Base-by-base conservation (phyloP, 441 rosid species). In the Manihot esculenta region DNA sequence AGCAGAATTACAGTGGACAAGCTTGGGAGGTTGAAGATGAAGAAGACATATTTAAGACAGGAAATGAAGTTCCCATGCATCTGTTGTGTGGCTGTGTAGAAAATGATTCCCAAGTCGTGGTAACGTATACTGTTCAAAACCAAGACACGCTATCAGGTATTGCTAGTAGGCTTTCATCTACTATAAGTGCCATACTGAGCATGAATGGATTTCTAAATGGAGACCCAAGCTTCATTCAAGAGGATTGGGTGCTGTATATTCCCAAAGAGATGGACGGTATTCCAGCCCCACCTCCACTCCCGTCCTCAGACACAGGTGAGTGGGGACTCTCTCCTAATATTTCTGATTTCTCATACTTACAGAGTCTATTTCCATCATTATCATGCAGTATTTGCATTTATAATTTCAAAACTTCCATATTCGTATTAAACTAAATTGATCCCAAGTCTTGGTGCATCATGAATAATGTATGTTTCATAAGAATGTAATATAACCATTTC, bases 51-150 rank as follows among this genome's bases (percentile, higher is more conserved):
- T 84, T 83, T 48, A 13, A 0, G 2, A 6, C 62, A 7, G 81
- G 75, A 21, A 2, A 20, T 10, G 10, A 12, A 0, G 79, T 83
- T 50, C 26, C 82, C 1, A 71, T 87, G 44, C 77, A 84, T 70
- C 79, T 89, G 42, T 7, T 80, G 33, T 89, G 90, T 47, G 91
- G 89, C 10, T 89, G 94, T 50, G 41, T 62, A 7, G 82, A 74
- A 58, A 76, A 47, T 10, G 74, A 58, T 23, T 70, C 84, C 23
- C 78, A 82, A 55, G 26, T 69, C 60, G 77, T 85, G 64, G 86
- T 84, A 42, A 82, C 91, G 3, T 89, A 87, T 77, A 85, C 90
- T 23, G 85, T 89, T 71, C 84, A 87, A 80, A 56, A 23, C 41
- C 73, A 75, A 0, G 94, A 85, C 74, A 79, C 76, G 1, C 47